Percentiles rank a stretch among this genome's conserved stretches.
phyloP scores from a whole-genome alignment of 1,284 basidiomycete genomes.

The Ceratobasidium sp. region DNA sequence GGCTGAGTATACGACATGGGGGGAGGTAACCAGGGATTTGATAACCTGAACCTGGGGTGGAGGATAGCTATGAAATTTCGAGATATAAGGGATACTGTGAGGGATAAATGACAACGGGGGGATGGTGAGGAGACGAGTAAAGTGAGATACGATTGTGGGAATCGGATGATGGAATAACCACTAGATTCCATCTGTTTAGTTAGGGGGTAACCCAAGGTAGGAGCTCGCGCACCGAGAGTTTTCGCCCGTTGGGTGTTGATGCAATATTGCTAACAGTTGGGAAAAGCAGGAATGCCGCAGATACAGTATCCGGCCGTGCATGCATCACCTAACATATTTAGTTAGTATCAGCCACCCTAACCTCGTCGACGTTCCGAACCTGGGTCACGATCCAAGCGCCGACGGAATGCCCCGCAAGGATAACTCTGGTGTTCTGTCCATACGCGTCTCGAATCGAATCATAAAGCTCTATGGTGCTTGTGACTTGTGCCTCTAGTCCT shows the following conservation, averaged over 20 bases:
- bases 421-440: conserved; percentile 58
- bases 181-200: conserved; percentile 55
- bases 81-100: conserved; percentile 54
- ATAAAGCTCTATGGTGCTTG: conserved; percentile 65
- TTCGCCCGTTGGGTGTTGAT: conserved; percentile 68
- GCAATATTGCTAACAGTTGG: conserved; percentile 70
- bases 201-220: neutral
- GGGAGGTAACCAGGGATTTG: conserved; percentile 63
- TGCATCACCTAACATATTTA: conserved; percentile 62
- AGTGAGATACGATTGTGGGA: conserved; percentile 60
- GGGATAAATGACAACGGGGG: conserved; percentile 56
- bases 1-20: conserved; percentile 62
- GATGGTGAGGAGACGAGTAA: conserved; percentile 54
- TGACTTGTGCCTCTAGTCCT: conserved; percentile 63
- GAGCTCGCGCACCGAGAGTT: conserved; percentile 57
- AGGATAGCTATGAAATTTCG: conserved; percentile 62
- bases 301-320: conserved; percentile 58
- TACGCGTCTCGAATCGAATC: conserved; percentile 61
- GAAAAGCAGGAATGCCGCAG: conserved; percentile 67
- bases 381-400: conserved; percentile 73
- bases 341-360: conserved; percentile 23
- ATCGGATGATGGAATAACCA: conserved; percentile 65
- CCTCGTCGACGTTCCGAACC: conserved; percentile 55
- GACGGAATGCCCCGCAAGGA: conserved; percentile 72
- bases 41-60: conserved; percentile 64